Conservation (phyloP, 129 eudicot genomes). For the Glebionis coronaria region DNA sequence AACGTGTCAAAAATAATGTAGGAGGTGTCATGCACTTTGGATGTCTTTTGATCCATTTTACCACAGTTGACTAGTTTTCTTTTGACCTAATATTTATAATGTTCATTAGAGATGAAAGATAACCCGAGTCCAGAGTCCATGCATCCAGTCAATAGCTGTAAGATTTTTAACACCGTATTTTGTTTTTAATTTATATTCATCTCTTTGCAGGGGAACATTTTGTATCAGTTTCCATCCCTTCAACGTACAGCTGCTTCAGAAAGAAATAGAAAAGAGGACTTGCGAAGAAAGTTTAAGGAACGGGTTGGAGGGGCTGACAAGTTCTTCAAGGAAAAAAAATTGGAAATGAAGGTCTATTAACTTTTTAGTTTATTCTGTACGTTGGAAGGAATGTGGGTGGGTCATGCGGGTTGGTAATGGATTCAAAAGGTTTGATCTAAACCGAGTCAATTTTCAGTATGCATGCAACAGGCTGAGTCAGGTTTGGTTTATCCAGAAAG, state of each 20-base stretch:
- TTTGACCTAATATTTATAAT: too few species aligned
- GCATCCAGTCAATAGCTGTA: not conserved
- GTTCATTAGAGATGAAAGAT: not conserved
- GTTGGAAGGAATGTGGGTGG: not conserved
- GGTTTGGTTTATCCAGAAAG: not conserved
- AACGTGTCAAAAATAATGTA: too few species aligned
- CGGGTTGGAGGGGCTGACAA: conserved; percentile 61
- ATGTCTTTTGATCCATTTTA: too few species aligned
- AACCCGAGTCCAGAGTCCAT: conserved; percentile 5
- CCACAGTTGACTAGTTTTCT: too few species aligned
- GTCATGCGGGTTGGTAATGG: not conserved
- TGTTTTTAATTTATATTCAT: not conserved
- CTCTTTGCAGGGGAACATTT: conserved; percentile 71
- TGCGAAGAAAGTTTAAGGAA: conserved; percentile 66
- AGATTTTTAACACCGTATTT: not conserved
- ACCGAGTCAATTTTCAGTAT: not conserved
- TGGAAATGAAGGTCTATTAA: conserved; percentile 67
- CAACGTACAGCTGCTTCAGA: conserved; percentile 77
- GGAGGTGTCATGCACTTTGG: too few species aligned
- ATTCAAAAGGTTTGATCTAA: not conserved
- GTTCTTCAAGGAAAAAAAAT: conserved; percentile 66
- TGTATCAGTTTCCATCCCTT: conserved; percentile 86
- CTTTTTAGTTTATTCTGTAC: not conserved
- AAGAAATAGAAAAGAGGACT: conserved; percentile 54
- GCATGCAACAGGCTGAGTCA: not conserved